phyloP scores from a whole-genome alignment of 352 stramenopile species.

The Phytophthora sansomeana region DNA sequence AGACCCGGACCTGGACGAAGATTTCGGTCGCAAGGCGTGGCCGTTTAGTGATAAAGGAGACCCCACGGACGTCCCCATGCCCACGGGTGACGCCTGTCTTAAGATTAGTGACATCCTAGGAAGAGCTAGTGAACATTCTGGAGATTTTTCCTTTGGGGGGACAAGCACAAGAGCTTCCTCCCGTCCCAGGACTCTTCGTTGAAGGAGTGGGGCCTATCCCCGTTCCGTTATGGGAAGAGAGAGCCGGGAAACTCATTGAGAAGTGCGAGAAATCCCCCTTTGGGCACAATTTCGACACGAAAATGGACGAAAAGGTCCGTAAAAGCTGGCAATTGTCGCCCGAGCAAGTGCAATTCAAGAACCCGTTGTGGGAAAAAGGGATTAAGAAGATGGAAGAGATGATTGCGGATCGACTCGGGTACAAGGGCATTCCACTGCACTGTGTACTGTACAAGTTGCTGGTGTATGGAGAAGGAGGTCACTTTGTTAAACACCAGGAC shows the following conservation, averaged over 20 bases:
- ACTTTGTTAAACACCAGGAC: background rate
- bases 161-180: constrained; percentile 9
- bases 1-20: constrained; percentile 6
- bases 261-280: constrained; percentile 42
- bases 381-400: constrained; percentile 6
- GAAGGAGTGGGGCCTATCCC: constrained; percentile 16
- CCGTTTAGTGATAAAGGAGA: constrained; percentile 7
- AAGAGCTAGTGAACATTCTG: background rate
- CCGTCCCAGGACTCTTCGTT: constrained; percentile 12
- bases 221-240: constrained; percentile 13
- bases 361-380: background rate
- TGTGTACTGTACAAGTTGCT: constrained; percentile 5
- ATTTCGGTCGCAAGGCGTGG: constrained; percentile 9
- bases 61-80: background rate
- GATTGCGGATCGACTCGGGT: constrained; percentile 8
- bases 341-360: background rate
- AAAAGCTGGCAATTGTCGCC: constrained; percentile 19
- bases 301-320: constrained; percentile 20
- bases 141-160: constrained; percentile 20
- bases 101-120: constrained; percentile 16
- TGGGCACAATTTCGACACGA: constrained; percentile 20
- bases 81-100: background rate
- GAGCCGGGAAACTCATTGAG: constrained; percentile 10
- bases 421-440: constrained; percentile 11
- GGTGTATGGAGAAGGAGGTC: constrained; percentile 1